These are phyloP conservation scores for Juglanconis sp. DNA, from an alignment of 2,329 filamentous ascomycete species.

Conservation along the genomic window DNA sequence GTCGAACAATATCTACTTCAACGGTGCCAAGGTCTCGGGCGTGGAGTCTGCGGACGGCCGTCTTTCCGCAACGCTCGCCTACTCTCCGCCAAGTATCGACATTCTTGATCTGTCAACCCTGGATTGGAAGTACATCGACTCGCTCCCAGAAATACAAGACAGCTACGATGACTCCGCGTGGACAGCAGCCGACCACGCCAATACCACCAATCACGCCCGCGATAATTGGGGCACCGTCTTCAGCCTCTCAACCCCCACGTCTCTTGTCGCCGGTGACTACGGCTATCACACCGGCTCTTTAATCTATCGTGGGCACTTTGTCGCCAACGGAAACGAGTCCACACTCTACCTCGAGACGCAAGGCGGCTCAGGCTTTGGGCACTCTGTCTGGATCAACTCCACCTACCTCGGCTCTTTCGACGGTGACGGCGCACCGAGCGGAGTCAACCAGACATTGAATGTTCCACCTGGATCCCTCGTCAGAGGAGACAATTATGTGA, in stretches of 20 bases:
- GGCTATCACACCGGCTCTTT: constrained; percentile 69
- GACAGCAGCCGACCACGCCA: constrained; percentile 53
- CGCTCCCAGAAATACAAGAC: constrained; percentile 64
- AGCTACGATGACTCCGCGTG: constrained; percentile 68
- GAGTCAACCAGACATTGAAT: constrained; percentile 49
- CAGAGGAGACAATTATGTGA: constrained; percentile 50
- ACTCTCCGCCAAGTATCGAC: constrained; percentile 44
- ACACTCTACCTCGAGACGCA: constrained; percentile 57
- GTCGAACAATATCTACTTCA: constrained; percentile 43
- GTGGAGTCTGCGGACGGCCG: constrained; percentile 35
- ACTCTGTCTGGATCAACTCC: constrained; percentile 62
- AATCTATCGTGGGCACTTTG: constrained; percentile 68
- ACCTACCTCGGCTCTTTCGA: constrained; percentile 63
- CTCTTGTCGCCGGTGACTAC: constrained; percentile 69
- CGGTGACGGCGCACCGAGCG: constrained; percentile 48
- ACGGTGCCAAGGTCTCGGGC: constrained; percentile 36
- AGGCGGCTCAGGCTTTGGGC: constrained; percentile 66
- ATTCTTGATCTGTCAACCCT: constrained; percentile 58
- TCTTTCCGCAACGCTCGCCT: constrained; percentile 41
- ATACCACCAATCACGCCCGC: constrained; percentile 58
- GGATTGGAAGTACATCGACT: constrained; percentile 68
- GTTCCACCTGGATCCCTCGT: constrained; percentile 50
- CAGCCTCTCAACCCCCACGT: constrained; percentile 58
- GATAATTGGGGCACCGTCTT: constrained; percentile 15
- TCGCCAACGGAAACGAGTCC: constrained; percentile 57